Conservation (phyloP, 306 rosid species). For the Dalbergia oliveri region DNA sequence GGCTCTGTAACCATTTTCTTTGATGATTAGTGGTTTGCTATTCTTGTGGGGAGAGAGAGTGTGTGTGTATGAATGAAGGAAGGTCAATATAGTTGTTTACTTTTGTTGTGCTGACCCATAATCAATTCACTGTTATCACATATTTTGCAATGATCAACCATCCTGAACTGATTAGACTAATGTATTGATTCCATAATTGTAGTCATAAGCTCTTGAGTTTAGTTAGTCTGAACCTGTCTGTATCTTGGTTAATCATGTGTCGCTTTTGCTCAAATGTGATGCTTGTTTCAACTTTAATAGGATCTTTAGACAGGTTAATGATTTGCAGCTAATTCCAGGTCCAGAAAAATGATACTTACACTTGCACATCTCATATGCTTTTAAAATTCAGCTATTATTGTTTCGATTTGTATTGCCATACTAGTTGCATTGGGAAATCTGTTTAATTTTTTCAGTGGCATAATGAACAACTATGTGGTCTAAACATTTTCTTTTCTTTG, state of each 20-base stretch:
- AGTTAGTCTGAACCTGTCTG: constrained; percentile 4
- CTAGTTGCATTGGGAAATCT: constrained; percentile 12
- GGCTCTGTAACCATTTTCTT: constrained; percentile 2
- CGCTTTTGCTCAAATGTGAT: neutral
- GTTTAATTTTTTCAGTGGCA: constrained; percentile 13
- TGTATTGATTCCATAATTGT: neutral
- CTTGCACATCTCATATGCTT: neutral
- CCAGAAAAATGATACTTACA: constrained; percentile 1
- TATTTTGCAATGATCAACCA: neutral
- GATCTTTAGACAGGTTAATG: constrained; percentile 12
- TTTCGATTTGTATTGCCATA: neutral
- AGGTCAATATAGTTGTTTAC: neutral
- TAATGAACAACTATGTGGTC: constrained; percentile 29
- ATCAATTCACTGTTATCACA: neutral
- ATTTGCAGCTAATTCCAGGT: neutral
- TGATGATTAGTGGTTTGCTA: constrained; percentile 2
- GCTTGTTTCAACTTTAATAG: constrained; percentile 2
- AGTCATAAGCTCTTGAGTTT: neutral
- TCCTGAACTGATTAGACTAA: constrained; percentile 5
- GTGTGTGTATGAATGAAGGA: neutral
- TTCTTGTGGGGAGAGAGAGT: neutral
- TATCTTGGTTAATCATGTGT: constrained; percentile 27
- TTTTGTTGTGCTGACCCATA: constrained; percentile 16
- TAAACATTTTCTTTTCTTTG: constrained; percentile 31
- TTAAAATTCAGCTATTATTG: constrained; percentile 6